Conservation (phyloP, 2,329 filamentous ascomycete species). For the Lecanicillium sp. region DNA sequence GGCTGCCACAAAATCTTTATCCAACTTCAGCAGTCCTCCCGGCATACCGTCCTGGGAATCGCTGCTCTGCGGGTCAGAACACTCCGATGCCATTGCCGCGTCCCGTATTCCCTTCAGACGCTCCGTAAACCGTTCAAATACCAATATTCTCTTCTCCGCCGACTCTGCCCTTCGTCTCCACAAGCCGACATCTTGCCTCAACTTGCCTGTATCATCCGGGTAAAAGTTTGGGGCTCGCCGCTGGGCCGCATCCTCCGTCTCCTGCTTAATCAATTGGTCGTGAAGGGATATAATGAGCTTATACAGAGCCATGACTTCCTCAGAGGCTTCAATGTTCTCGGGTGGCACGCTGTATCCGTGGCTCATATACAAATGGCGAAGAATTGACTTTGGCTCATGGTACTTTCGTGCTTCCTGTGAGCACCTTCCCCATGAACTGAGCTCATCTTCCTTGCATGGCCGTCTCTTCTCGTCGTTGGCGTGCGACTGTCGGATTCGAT, state of each 20-base stretch:
- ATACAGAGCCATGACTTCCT: neutral
- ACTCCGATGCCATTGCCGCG: conserved; percentile 13
- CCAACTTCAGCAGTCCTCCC: neutral
- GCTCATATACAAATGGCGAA: neutral
- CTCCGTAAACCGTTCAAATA: conserved; percentile 39
- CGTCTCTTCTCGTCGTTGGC: neutral
- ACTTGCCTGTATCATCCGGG: neutral
- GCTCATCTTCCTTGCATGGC: neutral
- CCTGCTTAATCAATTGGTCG: conserved; percentile 4
- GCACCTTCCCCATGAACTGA: conserved; percentile 2
- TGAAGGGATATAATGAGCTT: conserved; percentile 7
- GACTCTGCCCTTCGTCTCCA: conserved; percentile 52
- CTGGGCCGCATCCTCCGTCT: no score
- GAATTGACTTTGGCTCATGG: conserved; percentile 1
- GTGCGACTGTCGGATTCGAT: conserved; percentile 2
- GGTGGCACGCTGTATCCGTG: conserved; percentile 5
- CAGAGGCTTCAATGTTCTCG: neutral
- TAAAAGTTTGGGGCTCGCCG: neutral
- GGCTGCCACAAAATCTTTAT: conserved; percentile 4
- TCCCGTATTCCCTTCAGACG: conserved; percentile 28
- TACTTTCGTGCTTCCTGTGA: neutral
- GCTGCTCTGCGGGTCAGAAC: neutral
- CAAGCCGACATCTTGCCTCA: conserved; percentile 25
- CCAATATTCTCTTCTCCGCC: conserved; percentile 47
- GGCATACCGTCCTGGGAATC: neutral